Percentiles rank a stretch among this genome's conserved stretches.
phyloP scores from a whole-genome alignment of 352 stramenopile species.

The Plasmopara muralis region DNA sequence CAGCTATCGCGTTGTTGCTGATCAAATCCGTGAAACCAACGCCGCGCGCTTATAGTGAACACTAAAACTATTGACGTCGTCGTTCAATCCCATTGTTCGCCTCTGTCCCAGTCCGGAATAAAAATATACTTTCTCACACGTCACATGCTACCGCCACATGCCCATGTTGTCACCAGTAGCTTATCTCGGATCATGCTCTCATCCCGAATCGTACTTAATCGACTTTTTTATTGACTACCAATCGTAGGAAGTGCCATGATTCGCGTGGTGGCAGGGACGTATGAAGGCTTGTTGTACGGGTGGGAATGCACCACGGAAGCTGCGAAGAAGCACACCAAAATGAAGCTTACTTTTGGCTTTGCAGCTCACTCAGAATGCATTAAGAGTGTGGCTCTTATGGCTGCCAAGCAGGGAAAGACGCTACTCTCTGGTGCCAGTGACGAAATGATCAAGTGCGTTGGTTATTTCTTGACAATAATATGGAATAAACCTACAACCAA shows the following conservation, averaged over 20 bases:
- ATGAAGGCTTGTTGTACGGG: conserved; percentile 81
- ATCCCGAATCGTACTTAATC: conserved; percentile 30
- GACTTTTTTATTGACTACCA: conserved; percentile 18
- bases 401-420: conserved; percentile 70
- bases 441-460: conserved; percentile 82
- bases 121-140: conserved; percentile 34
- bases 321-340: conserved; percentile 33
- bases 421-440: conserved; percentile 77
- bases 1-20: neutral
- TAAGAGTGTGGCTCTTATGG: conserved; percentile 80
- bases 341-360: conserved; percentile 85
- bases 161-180: conserved; percentile 10
- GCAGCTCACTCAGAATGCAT: conserved; percentile 79
- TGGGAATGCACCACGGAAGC: conserved; percentile 52
- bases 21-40: conserved; percentile 20
- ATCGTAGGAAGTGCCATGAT: conserved; percentile 40
- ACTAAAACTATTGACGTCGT: conserved; percentile 3
- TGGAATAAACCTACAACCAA: neutral
- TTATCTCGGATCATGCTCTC: conserved; percentile 5
- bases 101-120: conserved; percentile 12
- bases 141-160: conserved; percentile 30
- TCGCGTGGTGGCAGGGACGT: conserved; percentile 78
- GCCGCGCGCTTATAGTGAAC: conserved; percentile 8
- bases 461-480: neutral
- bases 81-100: conserved; percentile 15